Conservation (phyloP, 352 stramenopile species). For the Phytophthora sp. region DNA sequence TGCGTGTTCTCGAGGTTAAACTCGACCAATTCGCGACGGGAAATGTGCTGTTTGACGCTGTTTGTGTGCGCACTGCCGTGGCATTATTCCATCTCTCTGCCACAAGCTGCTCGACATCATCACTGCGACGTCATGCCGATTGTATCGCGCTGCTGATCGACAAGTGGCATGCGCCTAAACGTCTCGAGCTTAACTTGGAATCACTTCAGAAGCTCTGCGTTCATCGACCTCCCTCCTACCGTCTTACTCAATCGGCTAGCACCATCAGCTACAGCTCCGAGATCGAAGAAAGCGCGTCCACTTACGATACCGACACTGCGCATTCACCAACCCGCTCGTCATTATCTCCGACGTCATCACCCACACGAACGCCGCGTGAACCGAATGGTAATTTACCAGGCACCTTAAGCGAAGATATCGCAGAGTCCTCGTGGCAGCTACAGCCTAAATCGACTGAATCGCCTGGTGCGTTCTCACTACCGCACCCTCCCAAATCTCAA, state of each 20-base stretch:
- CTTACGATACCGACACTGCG: not conserved
- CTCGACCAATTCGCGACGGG: conserved; percentile 26
- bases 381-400: conserved; percentile 13
- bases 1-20: conserved; percentile 51
- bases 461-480: not conserved
- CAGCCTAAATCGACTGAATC: not conserved
- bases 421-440: not conserved
- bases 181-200: conserved; percentile 76
- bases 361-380: conserved; percentile 29
- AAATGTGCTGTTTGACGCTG: conserved; percentile 46
- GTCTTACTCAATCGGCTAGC: conserved; percentile 34
- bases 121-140: conserved; percentile 41
- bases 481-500: conserved; percentile 33
- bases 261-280: conserved; percentile 17
- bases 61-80: conserved; percentile 64
- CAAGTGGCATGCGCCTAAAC: conserved; percentile 68
- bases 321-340: conserved; percentile 1
- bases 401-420: conserved; percentile 21
- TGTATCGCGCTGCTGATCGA: conserved; percentile 52
- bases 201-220: conserved; percentile 57
- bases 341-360: conserved; percentile 16
- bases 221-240: conserved; percentile 20
- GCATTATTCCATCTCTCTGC: conserved; percentile 65
- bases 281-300: not conserved
- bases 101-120: conserved; percentile 23